Evolutionary conservation across 441 rosid genomes (phyloP).

Genomic region (Erysimum pusillum): DNA sequence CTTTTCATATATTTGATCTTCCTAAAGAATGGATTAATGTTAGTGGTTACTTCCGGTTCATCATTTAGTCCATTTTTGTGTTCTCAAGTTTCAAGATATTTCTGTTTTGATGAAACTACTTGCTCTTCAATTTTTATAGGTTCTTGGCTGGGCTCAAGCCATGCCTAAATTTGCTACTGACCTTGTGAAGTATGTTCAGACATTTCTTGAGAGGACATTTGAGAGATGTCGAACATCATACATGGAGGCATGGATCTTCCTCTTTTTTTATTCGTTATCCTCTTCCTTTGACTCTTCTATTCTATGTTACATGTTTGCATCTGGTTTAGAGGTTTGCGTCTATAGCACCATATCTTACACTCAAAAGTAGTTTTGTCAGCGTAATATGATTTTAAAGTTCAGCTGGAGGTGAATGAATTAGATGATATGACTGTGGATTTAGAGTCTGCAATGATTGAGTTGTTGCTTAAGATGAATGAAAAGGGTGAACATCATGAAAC

Average conservation of each 20-base stretch:
- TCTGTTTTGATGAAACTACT: conserved; percentile 37
- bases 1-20: conserved; percentile 15
- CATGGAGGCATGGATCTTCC: conserved; percentile 75
- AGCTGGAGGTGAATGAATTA: conserved; percentile 11
- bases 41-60: conserved; percentile 19
- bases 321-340: conserved; percentile 35
- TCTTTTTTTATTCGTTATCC: conserved; percentile 24
- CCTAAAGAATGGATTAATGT: conserved; percentile 17
- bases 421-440: conserved; percentile 27
- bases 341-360: conserved; percentile 32
- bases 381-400: background rate
- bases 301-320: conserved; percentile 32
- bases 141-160: conserved; percentile 99
- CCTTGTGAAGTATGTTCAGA: conserved; percentile 91
- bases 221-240: conserved; percentile 98
- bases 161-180: conserved; percentile 98
- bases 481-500: conserved; percentile 20
- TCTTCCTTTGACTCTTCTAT: conserved; percentile 26
- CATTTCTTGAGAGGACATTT: conserved; percentile 96
- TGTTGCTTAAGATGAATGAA: conserved; percentile 9
- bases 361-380: conserved; percentile 17
- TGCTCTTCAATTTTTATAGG: conserved; percentile 57
- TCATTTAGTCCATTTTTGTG: conserved; percentile 12
- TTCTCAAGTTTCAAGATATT: conserved; percentile 25
- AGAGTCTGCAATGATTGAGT: conserved; percentile 8